phyloP scores from a whole-genome alignment of 163 green algal genomes.

The Chlamydomonas reinhardtii region DNA sequence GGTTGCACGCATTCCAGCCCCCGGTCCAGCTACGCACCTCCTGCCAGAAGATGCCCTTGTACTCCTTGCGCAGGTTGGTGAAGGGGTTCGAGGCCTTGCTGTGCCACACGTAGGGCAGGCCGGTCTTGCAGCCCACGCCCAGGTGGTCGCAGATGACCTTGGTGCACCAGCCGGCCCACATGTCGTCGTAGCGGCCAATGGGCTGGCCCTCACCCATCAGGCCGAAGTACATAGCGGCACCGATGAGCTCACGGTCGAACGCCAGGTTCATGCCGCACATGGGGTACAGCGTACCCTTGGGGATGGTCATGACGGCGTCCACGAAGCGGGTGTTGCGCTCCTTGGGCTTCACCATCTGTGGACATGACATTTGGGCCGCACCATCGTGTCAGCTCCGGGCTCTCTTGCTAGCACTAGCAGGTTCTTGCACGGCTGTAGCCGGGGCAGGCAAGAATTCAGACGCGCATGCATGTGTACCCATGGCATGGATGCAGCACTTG shows the following conservation, averaged over 20 bases:
- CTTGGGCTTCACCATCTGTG: slow-evolving; percentile 96
- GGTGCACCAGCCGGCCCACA: slow-evolving; percentile 97
- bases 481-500: too few relatives aligned
- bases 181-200: slow-evolving; percentile 96
- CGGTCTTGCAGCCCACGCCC: slow-evolving; percentile 94
- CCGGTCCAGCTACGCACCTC: slow-evolving; percentile 48
- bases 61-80: slow-evolving; percentile 97
- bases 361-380: too few relatives aligned
- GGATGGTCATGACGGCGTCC: slow-evolving; percentile 95
- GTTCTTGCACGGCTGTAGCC: too few relatives aligned
- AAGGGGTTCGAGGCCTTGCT: slow-evolving; percentile 98
- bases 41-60: slow-evolving; percentile 99
- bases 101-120: slow-evolving; percentile 98
- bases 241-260: slow-evolving; percentile 95
- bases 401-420: too few relatives aligned
- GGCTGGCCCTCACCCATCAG: slow-evolving; percentile 97
- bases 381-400: background rate
- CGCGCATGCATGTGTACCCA: too few relatives aligned
- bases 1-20: too few relatives aligned
- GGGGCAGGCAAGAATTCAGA: too few relatives aligned
- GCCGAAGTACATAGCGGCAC: slow-evolving; percentile 98
- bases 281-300: slow-evolving; percentile 94
- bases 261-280: slow-evolving; percentile 99
- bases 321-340: slow-evolving; percentile 97
- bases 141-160: slow-evolving; percentile 98